Base-by-base conservation (phyloP, 805 yeast species). In the Ogataea pini region DNA sequence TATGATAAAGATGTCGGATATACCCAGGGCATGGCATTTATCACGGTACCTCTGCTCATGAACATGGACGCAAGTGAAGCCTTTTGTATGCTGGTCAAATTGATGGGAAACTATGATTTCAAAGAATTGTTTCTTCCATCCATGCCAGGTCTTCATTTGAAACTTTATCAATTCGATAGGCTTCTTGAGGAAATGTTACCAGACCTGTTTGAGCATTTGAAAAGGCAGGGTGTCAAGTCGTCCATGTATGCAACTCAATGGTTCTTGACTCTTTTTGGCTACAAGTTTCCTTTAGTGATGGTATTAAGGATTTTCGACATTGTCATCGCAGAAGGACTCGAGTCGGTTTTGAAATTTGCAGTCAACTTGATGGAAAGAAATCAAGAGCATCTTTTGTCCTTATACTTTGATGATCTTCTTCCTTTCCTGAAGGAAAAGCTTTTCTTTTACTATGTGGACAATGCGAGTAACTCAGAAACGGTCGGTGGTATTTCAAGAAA, bases 231-330 rank as follows among this genome's bases (percentile, higher is more conserved):
- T 5, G 82, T 94, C 19, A 79, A 85, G 51, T 86, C 96, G 2
- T 85, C 96, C 18, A 92, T 92, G 98, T 94, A 89, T 72, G 98
- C 97, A 0, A 84, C 96, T 1, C 98, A 94, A 68, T 94, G 99
- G 99, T 92, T 94, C 62, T 75, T 94, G 58, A 94, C 98, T 0
- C 77, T 94, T 55, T 94, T 94, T 69, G 96, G 96, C 6, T 94
- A 94, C 72, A 89, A 89, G 64, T 92, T 94, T 65, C 98, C 99
- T 13, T 72, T 91, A 43, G 87, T 83, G 48, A 85, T 92, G 63
- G 97, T 94, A 19, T 70, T 89, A 54, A 76, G 97, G 52, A 88
- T 94, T 34, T 89, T 80, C 65, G 99, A 94, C 69, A 79, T 89
- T 51, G 82, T 94, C 7, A 82, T 94, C 44, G 85, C 95, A 7